phyloP scores from a whole-genome alignment of 768 basidiomycete genomes.

The Pisolithus marmoratus region DNA sequence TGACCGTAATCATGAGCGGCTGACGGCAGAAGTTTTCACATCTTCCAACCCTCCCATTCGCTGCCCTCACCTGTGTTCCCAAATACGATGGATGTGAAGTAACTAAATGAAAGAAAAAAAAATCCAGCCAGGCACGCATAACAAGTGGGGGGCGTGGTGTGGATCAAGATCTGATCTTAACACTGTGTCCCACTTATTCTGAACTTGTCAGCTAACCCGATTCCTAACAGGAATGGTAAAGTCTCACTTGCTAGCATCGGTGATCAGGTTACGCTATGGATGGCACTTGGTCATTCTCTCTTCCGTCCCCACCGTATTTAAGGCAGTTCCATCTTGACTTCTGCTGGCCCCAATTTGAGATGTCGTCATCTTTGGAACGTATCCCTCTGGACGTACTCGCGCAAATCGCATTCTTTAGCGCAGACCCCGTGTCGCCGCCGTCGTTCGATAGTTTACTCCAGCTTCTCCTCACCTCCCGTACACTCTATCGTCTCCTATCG shows the following conservation, averaged over 20 bases:
- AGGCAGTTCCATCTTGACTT: constrained; percentile 7
- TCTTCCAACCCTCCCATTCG: background rate
- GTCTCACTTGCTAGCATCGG: constrained; percentile 28
- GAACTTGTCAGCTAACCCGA: constrained; percentile 25
- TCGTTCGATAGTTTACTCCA: constrained; percentile 38
- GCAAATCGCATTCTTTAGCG: constrained; percentile 45
- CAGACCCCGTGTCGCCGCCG: constrained; percentile 32
- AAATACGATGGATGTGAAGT: constrained; percentile 25
- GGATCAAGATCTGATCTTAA: constrained; percentile 31
- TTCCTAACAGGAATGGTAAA: constrained; percentile 32
- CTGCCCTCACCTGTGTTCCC: constrained; percentile 10
- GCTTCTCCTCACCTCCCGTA: constrained; percentile 42
- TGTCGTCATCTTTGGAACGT: constrained; percentile 42
- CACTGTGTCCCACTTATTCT: constrained; percentile 25
- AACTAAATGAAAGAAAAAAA: constrained; percentile 29
- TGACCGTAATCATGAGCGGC: background rate
- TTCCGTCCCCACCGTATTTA: constrained; percentile 19
- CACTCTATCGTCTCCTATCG: constrained; percentile 39
- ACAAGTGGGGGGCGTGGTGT: constrained; percentile 20
- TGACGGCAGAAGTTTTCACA: background rate
- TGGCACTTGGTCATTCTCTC: constrained; percentile 26
- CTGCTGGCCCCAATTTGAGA: constrained; percentile 22
- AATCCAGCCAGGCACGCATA: constrained; percentile 27
- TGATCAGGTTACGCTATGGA: constrained; percentile 30
- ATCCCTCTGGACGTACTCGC: constrained; percentile 55